These are phyloP conservation scores for Hypoxylon trugodes DNA, from an alignment of 495 filamentous ascomycete genomes.

Conservation along the genomic window DNA sequence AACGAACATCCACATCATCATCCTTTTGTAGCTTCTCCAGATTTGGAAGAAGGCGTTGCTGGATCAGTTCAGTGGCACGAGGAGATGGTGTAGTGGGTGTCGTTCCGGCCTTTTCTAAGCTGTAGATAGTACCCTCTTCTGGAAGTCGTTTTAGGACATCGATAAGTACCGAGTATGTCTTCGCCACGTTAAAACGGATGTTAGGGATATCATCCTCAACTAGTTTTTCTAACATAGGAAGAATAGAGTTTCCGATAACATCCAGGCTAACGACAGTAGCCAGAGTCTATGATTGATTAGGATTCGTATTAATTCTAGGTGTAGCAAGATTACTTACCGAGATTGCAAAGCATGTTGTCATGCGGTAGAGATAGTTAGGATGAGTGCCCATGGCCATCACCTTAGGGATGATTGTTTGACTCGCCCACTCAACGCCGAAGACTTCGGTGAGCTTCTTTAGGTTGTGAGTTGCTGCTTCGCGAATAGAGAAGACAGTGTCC, in stretches of 20 bases:
- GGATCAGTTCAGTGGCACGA: conserved; percentile 81
- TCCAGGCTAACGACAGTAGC: conserved; percentile 89
- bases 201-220: conserved; percentile 95
- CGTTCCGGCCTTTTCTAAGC: conserved; percentile 79
- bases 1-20: conserved; percentile 97
- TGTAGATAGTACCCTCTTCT: conserved; percentile 82
- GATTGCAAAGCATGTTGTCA: conserved; percentile 99
- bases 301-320: background rate
- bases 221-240: conserved; percentile 94
- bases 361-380: conserved; percentile 97
- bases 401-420: conserved; percentile 95
- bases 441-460: conserved; percentile 98
- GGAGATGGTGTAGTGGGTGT: conserved; percentile 67
- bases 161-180: conserved; percentile 91
- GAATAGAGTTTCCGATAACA: conserved; percentile 89
- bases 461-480: conserved; percentile 96
- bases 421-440: conserved; percentile 98
- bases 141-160: conserved; percentile 89
- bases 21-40: conserved; percentile 95
- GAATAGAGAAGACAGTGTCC: conserved; percentile 97
- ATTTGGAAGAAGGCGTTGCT: conserved; percentile 85
- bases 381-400: conserved; percentile 98
- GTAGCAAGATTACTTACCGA: conserved; percentile 69
- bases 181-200: conserved; percentile 99
- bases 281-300: conserved; percentile 74